phyloP scores from a whole-genome alignment of 2,329 filamentous ascomycete species.

The Penicillium sclerotiorum region DNA sequence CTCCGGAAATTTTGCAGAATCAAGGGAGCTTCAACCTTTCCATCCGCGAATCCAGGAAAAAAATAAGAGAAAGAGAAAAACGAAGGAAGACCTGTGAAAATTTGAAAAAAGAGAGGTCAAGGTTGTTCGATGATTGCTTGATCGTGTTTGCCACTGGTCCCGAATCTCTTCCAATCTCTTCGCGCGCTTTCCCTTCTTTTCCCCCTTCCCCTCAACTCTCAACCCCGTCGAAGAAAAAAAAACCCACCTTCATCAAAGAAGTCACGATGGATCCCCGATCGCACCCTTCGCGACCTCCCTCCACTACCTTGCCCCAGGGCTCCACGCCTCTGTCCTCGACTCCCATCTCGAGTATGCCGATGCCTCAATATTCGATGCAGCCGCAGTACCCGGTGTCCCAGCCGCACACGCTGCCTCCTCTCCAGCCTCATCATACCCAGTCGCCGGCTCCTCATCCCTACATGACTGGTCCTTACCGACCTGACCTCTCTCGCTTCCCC shows the following conservation, averaged over 20 bases:
- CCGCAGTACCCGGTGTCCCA: slow-evolving; percentile 48
- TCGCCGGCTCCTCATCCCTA: slow-evolving; percentile 47
- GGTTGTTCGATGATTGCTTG: slow-evolving; percentile 39
- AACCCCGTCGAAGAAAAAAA: slow-evolving; percentile 13
- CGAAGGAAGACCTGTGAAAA: too few relatives aligned
- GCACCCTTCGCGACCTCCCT: slow-evolving; percentile 48
- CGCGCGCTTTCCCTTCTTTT: slow-evolving; percentile 1
- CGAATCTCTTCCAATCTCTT: slow-evolving; percentile 13
- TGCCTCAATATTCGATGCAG: slow-evolving; percentile 52
- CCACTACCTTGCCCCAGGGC: slow-evolving; percentile 48
- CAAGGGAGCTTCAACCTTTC: slow-evolving; percentile 1
- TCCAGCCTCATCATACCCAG: slow-evolving; percentile 50
- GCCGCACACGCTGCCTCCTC: slow-evolving; percentile 49
- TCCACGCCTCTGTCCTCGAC: slow-evolving; percentile 48
- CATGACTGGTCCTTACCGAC: slow-evolving; percentile 46
- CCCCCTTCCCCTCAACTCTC: slow-evolving; percentile 15
- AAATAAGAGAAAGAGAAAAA: too few relatives aligned
- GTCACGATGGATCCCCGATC: slow-evolving; percentile 46
- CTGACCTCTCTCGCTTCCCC: slow-evolving; percentile 47
- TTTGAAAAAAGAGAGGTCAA: slow-evolving; percentile 17
- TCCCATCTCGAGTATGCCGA: slow-evolving; percentile 49
- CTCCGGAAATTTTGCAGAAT: slow-evolving; percentile 23
- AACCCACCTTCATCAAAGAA: too few relatives aligned
- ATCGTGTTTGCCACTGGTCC: slow-evolving; percentile 28
- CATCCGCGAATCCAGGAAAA: not conserved